Evolutionary conservation across 2,329 filamentous ascomycete genomes (phyloP), one percentile per base, ranked within the genome.

Genomic region (Teratosphaeria zuluensis): DNA sequence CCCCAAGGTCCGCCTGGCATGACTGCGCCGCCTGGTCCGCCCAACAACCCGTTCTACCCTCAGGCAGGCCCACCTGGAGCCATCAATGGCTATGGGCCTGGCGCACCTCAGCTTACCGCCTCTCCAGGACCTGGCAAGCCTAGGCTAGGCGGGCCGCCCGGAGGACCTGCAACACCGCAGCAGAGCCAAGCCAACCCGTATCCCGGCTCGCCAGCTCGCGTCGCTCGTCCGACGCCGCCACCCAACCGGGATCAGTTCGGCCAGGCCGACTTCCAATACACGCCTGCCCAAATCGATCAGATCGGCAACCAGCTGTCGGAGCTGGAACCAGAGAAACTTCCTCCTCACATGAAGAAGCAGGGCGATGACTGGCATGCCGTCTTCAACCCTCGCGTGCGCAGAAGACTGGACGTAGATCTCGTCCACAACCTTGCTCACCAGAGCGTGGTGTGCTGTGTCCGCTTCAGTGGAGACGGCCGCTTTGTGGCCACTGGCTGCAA

Each of bases 401-500:
- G 94, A 60, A 85, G 91, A 56, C 80, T 99, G 56, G 94, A 99
- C 71, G 91, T 99, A 57, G 91, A 96, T 64, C 81, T 99, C 46
- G 87, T 96, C 54, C 94, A 97, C 76, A 96, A 91, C 58, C 82
- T 99, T 56, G 84, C 85, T 61, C 94, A 99, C 70, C 90, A 96
- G 71, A 97, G 92, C 68, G 94, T 99, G 3, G 94, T 99, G 0
- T 99, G 94, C 81, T 99, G 94, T 73, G 94, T 99, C 38, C 84
- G 94, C 59, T 99, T 99, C 80, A 97, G 92, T 72, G 84, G 89
- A 58, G 94, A 99, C 70, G 94, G 94, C 66, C 92, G 95, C 71
- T 96, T 90, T 67, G 89, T 99, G 58, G 94, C 94, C 7, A 99
- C 94, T 4, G 94, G 94, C 51, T 97, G 94, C 80, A 99, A 99